phyloP scores from a whole-genome alignment of 257 asterid genomes.

The Mitragyna speciosa region DNA sequence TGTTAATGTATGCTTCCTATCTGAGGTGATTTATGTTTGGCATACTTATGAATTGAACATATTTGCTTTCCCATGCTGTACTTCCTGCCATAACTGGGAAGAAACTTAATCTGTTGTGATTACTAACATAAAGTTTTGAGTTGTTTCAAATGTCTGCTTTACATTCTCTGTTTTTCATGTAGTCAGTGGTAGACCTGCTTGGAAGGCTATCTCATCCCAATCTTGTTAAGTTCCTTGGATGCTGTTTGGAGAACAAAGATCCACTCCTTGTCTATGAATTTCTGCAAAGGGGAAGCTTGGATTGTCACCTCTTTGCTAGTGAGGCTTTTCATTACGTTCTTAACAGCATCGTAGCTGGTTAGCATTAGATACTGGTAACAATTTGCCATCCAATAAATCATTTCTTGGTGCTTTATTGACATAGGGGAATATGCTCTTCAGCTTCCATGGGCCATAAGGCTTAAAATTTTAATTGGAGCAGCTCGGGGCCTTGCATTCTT shows the following conservation, averaged over 20 bases:
- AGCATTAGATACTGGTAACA: background rate
- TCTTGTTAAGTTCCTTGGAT: conserved; percentile 76
- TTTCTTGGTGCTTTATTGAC: conserved; percentile 2
- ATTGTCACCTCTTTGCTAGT: conserved; percentile 77
- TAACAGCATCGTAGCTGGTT: background rate
- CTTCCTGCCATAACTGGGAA: background rate
- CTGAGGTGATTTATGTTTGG: background rate
- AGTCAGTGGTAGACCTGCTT: conserved; percentile 73
- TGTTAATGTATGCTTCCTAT: background rate
- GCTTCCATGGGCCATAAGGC: conserved; percentile 67
- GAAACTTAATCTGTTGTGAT: background rate
- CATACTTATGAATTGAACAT: background rate
- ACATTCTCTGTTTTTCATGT: conserved; percentile 16
- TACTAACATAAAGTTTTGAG: background rate
- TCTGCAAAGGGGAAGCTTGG: conserved; percentile 84
- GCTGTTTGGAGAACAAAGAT: conserved; percentile 67
- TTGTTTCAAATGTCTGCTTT: conserved; percentile 3
- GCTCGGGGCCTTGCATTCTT: conserved; percentile 69
- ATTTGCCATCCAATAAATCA: background rate
- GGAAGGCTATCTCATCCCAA: conserved; percentile 79
- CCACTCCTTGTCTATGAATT: conserved; percentile 71
- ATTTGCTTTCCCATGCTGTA: background rate
- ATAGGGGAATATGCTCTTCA: conserved; percentile 63
- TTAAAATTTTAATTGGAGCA: conserved; percentile 58
- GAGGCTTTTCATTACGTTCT: conserved; percentile 32